Conservation (phyloP, 257 asterid genomes). For the Nicotiana benthamiana region DNA sequence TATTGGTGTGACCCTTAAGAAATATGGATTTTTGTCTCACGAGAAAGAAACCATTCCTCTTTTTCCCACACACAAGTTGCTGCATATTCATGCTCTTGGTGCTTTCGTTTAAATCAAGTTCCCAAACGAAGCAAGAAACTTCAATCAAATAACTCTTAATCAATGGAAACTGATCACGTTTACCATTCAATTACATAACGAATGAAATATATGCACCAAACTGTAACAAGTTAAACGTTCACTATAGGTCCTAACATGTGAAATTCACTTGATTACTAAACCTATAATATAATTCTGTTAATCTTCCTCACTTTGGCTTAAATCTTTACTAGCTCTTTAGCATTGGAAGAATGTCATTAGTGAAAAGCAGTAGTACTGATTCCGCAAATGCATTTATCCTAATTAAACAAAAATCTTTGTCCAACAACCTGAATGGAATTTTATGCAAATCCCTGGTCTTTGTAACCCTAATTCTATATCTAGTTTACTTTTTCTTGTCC, state of each 20-base stretch:
- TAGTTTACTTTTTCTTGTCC: conserved; percentile 18
- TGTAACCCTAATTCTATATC: conserved; percentile 15
- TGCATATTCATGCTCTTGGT: neutral
- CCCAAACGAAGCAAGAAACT: neutral
- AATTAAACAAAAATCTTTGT: neutral
- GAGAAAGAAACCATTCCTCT: neutral
- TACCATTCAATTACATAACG: neutral
- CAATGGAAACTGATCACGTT: neutral
- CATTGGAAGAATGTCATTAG: neutral
- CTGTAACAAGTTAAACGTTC: neutral
- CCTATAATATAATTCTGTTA: neutral
- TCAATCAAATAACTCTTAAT: neutral
- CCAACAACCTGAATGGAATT: neutral
- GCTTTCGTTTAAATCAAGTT: neutral
- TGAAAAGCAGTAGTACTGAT: neutral
- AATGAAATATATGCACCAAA: neutral
- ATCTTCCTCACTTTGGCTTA: neutral
- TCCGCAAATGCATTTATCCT: neutral
- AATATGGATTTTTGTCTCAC: neutral
- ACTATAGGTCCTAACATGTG: neutral
- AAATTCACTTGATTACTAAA: neutral
- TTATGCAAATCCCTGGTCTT: conserved; percentile 26
- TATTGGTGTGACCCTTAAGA: neutral
- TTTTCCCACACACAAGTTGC: neutral
- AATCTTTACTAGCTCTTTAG: neutral